These are phyloP conservation scores for Lomentospora prolificans DNA, from an alignment of 2,329 filamentous ascomycete species.

Conservation along the genomic window DNA sequence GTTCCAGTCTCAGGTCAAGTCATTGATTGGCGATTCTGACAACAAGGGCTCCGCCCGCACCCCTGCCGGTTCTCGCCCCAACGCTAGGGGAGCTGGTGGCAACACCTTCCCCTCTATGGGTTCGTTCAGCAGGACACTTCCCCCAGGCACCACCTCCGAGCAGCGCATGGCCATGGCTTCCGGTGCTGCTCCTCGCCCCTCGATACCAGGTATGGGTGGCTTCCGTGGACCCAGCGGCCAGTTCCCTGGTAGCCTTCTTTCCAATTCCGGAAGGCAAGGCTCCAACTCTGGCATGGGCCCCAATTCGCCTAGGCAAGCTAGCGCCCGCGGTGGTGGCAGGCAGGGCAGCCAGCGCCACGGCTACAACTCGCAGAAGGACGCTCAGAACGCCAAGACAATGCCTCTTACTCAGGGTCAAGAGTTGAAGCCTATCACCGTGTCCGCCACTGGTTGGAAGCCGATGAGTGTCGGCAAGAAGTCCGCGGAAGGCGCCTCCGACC, in stretches of 20 bases:
- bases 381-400: constrained; percentile 74
- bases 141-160: constrained; percentile 1
- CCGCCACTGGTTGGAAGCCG: constrained; percentile 82
- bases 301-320: constrained; percentile 61
- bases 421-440: constrained; percentile 66
- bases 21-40: constrained; percentile 61
- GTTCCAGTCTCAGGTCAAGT: constrained; percentile 86
- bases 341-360: constrained; percentile 54
- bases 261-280: constrained; percentile 40
- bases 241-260: constrained; percentile 44
- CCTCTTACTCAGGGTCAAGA: constrained; percentile 78
- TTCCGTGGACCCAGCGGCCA: neutral
- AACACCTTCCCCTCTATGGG: constrained; percentile 22
- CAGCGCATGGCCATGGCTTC: constrained; percentile 4
- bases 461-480: constrained; percentile 49
- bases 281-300: constrained; percentile 52
- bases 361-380: constrained; percentile 48
- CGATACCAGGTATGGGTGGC: neutral
- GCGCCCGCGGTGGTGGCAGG: constrained; percentile 40
- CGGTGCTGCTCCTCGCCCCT: neutral
- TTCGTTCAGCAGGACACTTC: constrained; percentile 19
- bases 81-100: neutral
- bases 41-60: constrained; percentile 34
- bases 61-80: neutral
- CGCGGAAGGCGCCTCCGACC: constrained; percentile 32